These are phyloP conservation scores for Keqinozyma sinolaborantium DNA, from an alignment of 1,139 yeast species.

Conservation along the genomic window DNA sequence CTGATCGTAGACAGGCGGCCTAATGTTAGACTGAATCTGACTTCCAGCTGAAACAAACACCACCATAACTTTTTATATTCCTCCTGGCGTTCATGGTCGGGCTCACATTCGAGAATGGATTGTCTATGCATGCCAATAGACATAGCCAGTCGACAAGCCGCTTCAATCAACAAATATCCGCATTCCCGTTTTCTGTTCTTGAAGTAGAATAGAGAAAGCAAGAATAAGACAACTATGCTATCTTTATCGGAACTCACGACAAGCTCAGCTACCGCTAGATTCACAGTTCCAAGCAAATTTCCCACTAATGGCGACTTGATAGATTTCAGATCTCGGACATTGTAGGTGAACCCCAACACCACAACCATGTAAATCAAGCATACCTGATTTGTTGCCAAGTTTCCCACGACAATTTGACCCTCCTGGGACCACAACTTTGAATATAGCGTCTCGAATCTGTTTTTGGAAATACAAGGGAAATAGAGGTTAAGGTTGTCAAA, in stretches of 20 bases:
- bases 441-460: slow-evolving; percentile 17
- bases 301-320: slow-evolving; percentile 13
- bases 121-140: slow-evolving; percentile 42
- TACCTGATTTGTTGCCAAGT: slow-evolving; percentile 22
- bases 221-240: slow-evolving; percentile 36
- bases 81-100: slow-evolving; percentile 5
- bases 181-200: slow-evolving; percentile 41
- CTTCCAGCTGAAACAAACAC: slow-evolving; percentile 11
- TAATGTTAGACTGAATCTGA: slow-evolving; percentile 8
- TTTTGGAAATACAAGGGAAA: slow-evolving; percentile 32
- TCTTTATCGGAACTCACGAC: slow-evolving; percentile 37
- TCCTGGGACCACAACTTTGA: slow-evolving; percentile 8
- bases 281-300: slow-evolving; percentile 20
- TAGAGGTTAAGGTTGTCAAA: slow-evolving; percentile 38
- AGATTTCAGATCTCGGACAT: slow-evolving; percentile 11
- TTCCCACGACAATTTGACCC: no score
- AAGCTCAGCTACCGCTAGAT: slow-evolving; percentile 36
- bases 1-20: slow-evolving; percentile 13
- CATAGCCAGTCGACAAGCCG: slow-evolving; percentile 41
- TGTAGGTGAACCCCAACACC: slow-evolving; percentile 24
- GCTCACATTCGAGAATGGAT: slow-evolving; percentile 16
- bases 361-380: slow-evolving; percentile 42
- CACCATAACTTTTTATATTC: slow-evolving; percentile 14
- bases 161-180: slow-evolving; percentile 36
- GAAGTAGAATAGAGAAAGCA: slow-evolving; percentile 38